A percentile compares a stretch with the other conserved stretches of the same genome.
phyloP scores from a whole-genome alignment of 2,329 filamentous ascomycete species.

The Reticulascus tulasneorum region DNA sequence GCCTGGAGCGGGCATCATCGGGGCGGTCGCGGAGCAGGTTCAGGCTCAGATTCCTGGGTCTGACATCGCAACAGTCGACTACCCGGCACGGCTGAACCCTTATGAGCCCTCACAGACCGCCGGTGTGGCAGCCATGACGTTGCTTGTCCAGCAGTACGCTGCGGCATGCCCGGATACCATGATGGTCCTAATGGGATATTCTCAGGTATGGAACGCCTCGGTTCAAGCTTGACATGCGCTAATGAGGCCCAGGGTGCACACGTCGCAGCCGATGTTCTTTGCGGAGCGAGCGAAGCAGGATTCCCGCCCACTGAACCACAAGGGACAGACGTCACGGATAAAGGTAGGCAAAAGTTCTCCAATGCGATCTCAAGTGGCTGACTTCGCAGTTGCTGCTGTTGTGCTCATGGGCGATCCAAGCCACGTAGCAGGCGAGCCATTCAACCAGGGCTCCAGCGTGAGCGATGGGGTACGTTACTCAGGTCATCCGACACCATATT shows the following conservation, averaged over 20 bases:
- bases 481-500: too few relatives aligned
- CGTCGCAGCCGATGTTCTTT: slow-evolving; percentile 31
- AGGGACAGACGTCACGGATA: slow-evolving; percentile 23
- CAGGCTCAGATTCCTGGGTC: slow-evolving; percentile 27
- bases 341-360: slow-evolving; percentile 10
- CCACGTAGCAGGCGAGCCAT: slow-evolving; percentile 29
- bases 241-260: slow-evolving; percentile 30
- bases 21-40: slow-evolving; percentile 26
- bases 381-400: slow-evolving; percentile 31
- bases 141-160: slow-evolving; percentile 28
- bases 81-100: slow-evolving; percentile 30
- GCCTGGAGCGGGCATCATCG: slow-evolving; percentile 28
- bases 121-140: slow-evolving; percentile 23
- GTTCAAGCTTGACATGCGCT: slow-evolving; percentile 13
- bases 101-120: slow-evolving; percentile 30
- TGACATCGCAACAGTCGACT: slow-evolving; percentile 28
- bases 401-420: slow-evolving; percentile 38
- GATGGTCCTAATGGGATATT: slow-evolving; percentile 37
- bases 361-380: not conserved
- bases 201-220: slow-evolving; percentile 25
- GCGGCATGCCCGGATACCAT: slow-evolving; percentile 31
- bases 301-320: slow-evolving; percentile 21
- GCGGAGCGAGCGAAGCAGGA: slow-evolving; percentile 27
- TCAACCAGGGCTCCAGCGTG: slow-evolving; percentile 30
- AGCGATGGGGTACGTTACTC: slow-evolving; percentile 32